Conservation (phyloP, 345 rosid genomes). For the Eucalyptus camaldulensis region DNA sequence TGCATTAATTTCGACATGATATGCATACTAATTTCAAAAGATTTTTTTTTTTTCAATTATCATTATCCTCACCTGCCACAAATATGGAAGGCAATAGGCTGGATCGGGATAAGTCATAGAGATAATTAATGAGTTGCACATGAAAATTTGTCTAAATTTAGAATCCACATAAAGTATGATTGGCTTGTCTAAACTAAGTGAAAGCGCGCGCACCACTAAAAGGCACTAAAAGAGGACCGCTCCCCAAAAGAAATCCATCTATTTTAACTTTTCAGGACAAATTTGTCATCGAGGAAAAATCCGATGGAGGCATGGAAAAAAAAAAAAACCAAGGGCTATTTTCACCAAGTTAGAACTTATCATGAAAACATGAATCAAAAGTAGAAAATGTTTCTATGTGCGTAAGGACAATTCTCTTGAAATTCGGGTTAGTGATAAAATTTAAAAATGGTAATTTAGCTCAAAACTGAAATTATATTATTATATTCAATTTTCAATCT, state of each 20-base stretch:
- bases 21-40: background rate
- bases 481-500: no score
- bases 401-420: fast-evolving
- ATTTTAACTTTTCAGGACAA: background rate
- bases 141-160: background rate
- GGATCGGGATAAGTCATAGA: background rate
- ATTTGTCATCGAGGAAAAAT: background rate
- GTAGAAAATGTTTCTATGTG: background rate
- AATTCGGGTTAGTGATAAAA: background rate
- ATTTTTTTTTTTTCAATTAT: background rate
- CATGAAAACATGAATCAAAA: no score
- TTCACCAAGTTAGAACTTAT: background rate
- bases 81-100: background rate
- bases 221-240: background rate
- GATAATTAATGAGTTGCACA: background rate
- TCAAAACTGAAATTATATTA: no score
- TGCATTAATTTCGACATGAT: background rate
- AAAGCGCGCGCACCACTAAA: fast-evolving
- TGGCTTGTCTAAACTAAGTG: background rate
- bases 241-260: background rate
- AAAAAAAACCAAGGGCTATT: background rate
- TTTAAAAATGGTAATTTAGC: no score
- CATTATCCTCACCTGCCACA: background rate
- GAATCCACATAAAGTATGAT: background rate
- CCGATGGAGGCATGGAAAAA: fast-evolving